Conservation (phyloP, 345 rosid species). For the Syzygium aqueum region DNA sequence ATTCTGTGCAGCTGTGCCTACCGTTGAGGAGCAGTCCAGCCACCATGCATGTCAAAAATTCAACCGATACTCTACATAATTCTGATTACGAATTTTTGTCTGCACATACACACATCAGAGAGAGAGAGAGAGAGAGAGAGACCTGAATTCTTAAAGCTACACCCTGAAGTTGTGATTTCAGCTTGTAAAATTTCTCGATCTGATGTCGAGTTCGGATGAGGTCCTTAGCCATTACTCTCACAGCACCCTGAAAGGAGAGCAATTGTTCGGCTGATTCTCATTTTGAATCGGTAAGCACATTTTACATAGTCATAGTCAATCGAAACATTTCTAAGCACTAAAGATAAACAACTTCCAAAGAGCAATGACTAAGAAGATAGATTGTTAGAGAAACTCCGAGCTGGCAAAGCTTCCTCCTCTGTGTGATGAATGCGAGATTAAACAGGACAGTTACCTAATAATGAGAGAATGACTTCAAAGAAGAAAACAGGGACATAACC, state of each 20-base stretch:
- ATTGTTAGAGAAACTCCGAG: background rate
- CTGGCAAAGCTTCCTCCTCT: background rate
- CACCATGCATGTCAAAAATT: background rate
- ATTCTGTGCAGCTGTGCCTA: background rate
- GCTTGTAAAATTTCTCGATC: slow-evolving; percentile 85
- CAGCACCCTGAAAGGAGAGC: slow-evolving; percentile 67
- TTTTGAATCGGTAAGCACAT: background rate
- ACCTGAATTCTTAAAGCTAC: slow-evolving; percentile 97
- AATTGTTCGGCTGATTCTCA: background rate
- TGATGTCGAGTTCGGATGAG: slow-evolving; percentile 91
- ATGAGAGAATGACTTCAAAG: background rate
- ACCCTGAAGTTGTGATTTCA: slow-evolving; percentile 96
- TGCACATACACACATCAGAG: no score
- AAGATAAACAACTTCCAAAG: background rate
- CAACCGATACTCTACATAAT: background rate
- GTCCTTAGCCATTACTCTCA: slow-evolving; percentile 97
- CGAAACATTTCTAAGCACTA: background rate
- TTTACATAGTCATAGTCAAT: background rate
- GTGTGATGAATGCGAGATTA: background rate
- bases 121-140: slow-evolving; percentile 1
- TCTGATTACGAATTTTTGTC: background rate
- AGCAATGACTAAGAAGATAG: background rate
- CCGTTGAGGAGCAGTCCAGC: background rate
- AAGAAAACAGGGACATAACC: background rate
- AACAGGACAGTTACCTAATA: background rate